These are phyloP conservation scores for Leccinum subtestaceum DNA, from an alignment of 768 basidiomycete species.

Conservation along the genomic window DNA sequence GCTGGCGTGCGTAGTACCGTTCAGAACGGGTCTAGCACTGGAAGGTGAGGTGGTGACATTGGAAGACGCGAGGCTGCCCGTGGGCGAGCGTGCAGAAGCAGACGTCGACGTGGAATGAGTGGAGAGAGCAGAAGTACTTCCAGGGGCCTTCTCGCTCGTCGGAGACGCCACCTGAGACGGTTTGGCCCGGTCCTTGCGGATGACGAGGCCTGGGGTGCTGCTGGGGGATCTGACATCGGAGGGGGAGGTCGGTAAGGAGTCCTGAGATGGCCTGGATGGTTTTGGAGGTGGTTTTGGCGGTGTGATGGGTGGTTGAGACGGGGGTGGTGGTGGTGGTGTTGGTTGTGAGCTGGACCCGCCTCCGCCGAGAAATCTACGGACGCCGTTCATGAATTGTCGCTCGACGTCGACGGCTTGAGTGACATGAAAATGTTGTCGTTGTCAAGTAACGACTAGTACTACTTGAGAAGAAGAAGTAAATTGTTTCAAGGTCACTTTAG, in stretches of 20 bases:
- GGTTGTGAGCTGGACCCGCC: slow-evolving; percentile 35
- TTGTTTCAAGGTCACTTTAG: neutral
- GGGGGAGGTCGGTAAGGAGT: slow-evolving; percentile 35
- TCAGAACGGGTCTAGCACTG: slow-evolving; percentile 14
- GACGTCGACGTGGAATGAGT: slow-evolving; percentile 23
- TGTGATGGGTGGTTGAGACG: slow-evolving; percentile 12
- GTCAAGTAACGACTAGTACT: neutral
- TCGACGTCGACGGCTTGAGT: slow-evolving; percentile 15
- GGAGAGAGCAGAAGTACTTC: slow-evolving; percentile 27
- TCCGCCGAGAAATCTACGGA: slow-evolving; percentile 55
- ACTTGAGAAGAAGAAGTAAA: neutral
- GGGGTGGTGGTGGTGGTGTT: slow-evolving; percentile 21
- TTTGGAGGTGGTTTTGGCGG: slow-evolving; percentile 33
- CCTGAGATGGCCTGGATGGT: slow-evolving; percentile 33
- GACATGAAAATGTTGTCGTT: slow-evolving; percentile 23
- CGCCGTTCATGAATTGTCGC: slow-evolving; percentile 34
- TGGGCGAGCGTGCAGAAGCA: slow-evolving; percentile 20
- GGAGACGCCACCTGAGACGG: slow-evolving; percentile 22
- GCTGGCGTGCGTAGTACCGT: slow-evolving; percentile 11
- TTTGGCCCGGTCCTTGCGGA: slow-evolving; percentile 52
- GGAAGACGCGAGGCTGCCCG: slow-evolving; percentile 25
- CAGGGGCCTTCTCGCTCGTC: slow-evolving; percentile 22
- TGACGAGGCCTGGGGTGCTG: slow-evolving; percentile 36
- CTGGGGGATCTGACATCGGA: slow-evolving; percentile 21
- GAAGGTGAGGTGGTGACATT: slow-evolving; percentile 19